These are phyloP conservation scores for Yamadazyma paraphyllophila DNA, from an alignment of 805 yeast species.

Conservation along the genomic window DNA sequence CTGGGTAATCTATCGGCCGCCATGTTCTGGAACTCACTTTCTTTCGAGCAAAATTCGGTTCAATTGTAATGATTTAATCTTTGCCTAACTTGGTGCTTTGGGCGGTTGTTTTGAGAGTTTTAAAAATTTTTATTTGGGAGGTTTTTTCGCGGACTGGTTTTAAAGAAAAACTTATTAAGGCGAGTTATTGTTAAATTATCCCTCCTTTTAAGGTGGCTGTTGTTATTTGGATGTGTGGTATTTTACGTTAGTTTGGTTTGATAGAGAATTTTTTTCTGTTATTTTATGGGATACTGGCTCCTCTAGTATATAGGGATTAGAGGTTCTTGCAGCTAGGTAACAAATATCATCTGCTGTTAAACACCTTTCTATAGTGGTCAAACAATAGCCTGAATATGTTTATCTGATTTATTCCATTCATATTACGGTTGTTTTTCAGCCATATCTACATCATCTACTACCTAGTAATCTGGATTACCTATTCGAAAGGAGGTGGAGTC, in stretches of 20 bases:
- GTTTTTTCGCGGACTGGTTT: background rate
- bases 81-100: background rate
- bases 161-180: background rate
- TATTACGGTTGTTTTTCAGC: no score
- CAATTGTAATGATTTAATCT: conserved; percentile 1
- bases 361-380: background rate
- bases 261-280: background rate
- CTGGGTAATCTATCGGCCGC: conserved; percentile 33
- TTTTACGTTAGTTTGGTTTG: no score
- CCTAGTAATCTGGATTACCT: no score
- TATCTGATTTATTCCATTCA: no score
- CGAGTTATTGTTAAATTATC: background rate
- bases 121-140: conserved; percentile 3
- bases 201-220: no score
- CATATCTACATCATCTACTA: no score
- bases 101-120: conserved; percentile 1
- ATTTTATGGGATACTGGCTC: no score
- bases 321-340: no score
- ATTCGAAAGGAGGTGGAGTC: no score
- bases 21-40: background rate
- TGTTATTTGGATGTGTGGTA: no score
- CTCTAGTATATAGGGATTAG: no score
- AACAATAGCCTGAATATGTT: no score
- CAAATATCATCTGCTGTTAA: background rate
- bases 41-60: background rate